phyloP scores from a whole-genome alignment of 177 flowering plant genomes.

The Vitis hybrid region DNA sequence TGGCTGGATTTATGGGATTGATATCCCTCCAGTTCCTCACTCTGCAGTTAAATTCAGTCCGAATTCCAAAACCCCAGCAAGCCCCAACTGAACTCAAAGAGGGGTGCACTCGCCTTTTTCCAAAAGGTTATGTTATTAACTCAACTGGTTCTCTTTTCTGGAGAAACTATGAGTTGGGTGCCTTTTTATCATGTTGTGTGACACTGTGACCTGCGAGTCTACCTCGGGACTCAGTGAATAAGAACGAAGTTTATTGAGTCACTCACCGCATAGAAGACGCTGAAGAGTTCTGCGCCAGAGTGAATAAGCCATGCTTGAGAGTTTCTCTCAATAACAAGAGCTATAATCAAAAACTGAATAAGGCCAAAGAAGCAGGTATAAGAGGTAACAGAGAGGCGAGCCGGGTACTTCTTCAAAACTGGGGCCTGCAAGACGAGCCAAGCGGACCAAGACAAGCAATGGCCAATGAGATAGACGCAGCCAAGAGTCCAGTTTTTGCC shows the following conservation, averaged over 20 bases:
- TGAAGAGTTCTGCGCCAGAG: slow-evolving; percentile 80
- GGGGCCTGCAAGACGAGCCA: slow-evolving; percentile 97
- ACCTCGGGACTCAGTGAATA: no score
- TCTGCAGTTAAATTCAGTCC: no score
- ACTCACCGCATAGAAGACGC: slow-evolving; percentile 87
- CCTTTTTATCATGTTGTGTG: no score
- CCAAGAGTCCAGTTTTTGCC: slow-evolving; percentile 98
- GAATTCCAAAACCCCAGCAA: no score
- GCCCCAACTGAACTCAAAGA: no score
- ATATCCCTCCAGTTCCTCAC: no score
- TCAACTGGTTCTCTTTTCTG: no score
- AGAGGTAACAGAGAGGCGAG: slow-evolving; percentile 96
- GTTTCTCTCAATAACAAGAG: slow-evolving; percentile 65
- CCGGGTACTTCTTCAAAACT: slow-evolving; percentile 91
- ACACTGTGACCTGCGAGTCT: no score
- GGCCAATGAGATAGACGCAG: slow-evolving; percentile 86
- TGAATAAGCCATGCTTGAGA: slow-evolving; percentile 74
- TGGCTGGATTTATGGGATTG: no score
- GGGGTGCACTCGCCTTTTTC: no score
- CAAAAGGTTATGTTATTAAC: no score
- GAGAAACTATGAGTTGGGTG: no score
- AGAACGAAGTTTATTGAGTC: not conserved
- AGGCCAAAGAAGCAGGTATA: slow-evolving; percentile 94
- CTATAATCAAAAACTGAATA: slow-evolving; percentile 75
- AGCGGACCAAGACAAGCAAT: slow-evolving; percentile 93